Base-by-base conservation (phyloP, 805 yeast species). In the Jamesozyma rosinii region DNA sequence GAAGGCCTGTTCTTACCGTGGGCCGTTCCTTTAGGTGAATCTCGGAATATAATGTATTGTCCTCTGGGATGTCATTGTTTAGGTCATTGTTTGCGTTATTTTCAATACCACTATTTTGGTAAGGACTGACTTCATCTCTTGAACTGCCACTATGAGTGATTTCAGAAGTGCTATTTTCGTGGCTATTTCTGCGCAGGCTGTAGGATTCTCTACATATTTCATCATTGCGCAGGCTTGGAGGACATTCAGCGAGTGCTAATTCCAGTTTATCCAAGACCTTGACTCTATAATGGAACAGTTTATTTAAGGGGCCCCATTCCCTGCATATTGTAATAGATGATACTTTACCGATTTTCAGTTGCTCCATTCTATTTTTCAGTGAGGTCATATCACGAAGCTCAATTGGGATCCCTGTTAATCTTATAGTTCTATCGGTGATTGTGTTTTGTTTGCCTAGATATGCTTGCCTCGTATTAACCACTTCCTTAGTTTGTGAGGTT, bases 371-470 rank as follows among this genome's bases (percentile, higher is more conserved):
- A 31, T 77, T 72, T 44, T 76, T 79, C 51, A 90, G 64, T 13
- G 76, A 77, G n/a, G 71, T 71, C 51, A 79, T 88, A 44, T 77
- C 80, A 41, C 97, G 71, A 35, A 89, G 65, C 37, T 80, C 79
- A 0, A 84, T 81, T 0, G 97, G 97, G 4, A 90, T 86, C 0
- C 97, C 97, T 31, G 90, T 79, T 13, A 90, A 61, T 45, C 90
- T 69, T 34, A 92, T 81, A 1, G 97, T 92, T 58, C 95, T 72
- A 68, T 90, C 97, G 0, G 97, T 86, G 45, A 90, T 73, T 9
- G 95, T 81, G 58, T 83, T 83, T 59, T 89, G 97, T 49, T 74
- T 75, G 0, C 97, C 97, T 49, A 90, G 67, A 55, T 84, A 83
- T 41, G 65, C 66, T 63, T 90, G 97, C 48, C 97, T 75, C 51